A percentile compares a stretch with the other conserved stretches of the same genome.
These are phyloP conservation scores for Coix lacrymajobi DNA, from an alignment of 176 grass and related monocot species.

Conservation along the genomic window DNA sequence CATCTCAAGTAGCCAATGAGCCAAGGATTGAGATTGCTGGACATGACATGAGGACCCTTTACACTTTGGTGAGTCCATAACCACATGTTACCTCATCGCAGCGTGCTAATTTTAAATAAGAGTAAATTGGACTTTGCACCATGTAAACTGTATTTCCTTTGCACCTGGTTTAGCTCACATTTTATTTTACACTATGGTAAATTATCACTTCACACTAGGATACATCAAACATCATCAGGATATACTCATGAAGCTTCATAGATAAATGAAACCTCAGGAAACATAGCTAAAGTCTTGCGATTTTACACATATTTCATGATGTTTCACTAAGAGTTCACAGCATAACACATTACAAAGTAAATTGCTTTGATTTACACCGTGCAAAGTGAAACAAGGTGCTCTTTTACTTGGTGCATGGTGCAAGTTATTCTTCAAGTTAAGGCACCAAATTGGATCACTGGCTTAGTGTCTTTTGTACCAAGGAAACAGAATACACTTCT, in stretches of 20 bases:
- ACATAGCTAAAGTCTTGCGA: neutral
- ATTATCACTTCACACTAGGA: neutral
- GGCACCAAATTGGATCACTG: neutral
- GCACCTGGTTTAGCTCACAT: neutral
- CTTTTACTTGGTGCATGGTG: neutral
- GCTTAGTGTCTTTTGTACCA: neutral
- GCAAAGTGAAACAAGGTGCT: neutral
- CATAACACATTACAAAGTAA: neutral
- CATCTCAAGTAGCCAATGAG: conserved; percentile 59
- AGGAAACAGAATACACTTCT: neutral
- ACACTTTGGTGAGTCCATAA: conserved; percentile 83
- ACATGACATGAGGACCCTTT: conserved; percentile 59
- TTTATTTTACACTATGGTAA: neutral
- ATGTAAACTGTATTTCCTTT: neutral
- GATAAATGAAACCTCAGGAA: neutral
- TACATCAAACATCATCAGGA: neutral
- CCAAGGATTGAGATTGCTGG: conserved; percentile 76
- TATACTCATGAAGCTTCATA: neutral
- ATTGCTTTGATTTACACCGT: neutral
- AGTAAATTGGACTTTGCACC: neutral
- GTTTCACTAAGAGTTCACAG: neutral
- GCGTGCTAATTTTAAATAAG: neutral
- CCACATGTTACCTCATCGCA: conserved; percentile 6
- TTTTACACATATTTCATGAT: neutral
- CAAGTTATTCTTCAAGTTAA: conserved; percentile 1